phyloP scores from a whole-genome alignment of 768 basidiomycete species.

The Pisolithus orientalis region DNA sequence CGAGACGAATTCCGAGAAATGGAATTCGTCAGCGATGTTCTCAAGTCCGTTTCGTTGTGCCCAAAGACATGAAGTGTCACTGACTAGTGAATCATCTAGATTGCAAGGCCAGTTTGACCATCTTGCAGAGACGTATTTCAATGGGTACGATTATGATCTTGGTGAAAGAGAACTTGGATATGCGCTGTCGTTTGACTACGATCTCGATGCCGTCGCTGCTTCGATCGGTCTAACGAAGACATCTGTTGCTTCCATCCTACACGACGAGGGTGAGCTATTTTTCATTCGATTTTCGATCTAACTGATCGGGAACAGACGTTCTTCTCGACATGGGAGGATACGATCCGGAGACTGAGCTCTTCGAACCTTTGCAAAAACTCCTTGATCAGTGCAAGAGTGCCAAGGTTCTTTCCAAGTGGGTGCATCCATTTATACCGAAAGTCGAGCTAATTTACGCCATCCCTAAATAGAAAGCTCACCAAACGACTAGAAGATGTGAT shows the following conservation, averaged over 20 bases:
- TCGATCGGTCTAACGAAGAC: constrained; percentile 89
- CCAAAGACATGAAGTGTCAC: background rate
- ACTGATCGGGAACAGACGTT: constrained; percentile 45
- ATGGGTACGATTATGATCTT: constrained; percentile 75
- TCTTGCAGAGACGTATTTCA: constrained; percentile 82
- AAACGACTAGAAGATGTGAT: constrained; percentile 79
- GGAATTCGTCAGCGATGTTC: constrained; percentile 88
- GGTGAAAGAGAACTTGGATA: constrained; percentile 87
- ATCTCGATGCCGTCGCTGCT: constrained; percentile 91
- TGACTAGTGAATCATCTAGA: constrained; percentile 34
- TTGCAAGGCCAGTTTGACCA: constrained; percentile 93
- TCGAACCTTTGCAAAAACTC: constrained; percentile 75
- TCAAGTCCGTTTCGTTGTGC: constrained; percentile 57
- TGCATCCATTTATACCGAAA: constrained; percentile 4
- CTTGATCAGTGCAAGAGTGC: constrained; percentile 78
- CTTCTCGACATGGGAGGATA: constrained; percentile 67
- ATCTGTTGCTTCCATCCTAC: constrained; percentile 60
- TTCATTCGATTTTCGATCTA: background rate
- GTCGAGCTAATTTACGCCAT: constrained; percentile 3
- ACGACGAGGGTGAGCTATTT: constrained; percentile 63
- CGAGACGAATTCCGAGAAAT: constrained; percentile 89
- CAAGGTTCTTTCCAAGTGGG: constrained; percentile 74
- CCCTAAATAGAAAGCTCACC: constrained; percentile 71
- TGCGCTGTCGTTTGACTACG: constrained; percentile 76
- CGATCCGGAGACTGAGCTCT: constrained; percentile 68